Evolutionary conservation across 2,329 filamentous ascomycete genomes (phyloP).

Genomic region (Ramichloridium luteum): DNA sequence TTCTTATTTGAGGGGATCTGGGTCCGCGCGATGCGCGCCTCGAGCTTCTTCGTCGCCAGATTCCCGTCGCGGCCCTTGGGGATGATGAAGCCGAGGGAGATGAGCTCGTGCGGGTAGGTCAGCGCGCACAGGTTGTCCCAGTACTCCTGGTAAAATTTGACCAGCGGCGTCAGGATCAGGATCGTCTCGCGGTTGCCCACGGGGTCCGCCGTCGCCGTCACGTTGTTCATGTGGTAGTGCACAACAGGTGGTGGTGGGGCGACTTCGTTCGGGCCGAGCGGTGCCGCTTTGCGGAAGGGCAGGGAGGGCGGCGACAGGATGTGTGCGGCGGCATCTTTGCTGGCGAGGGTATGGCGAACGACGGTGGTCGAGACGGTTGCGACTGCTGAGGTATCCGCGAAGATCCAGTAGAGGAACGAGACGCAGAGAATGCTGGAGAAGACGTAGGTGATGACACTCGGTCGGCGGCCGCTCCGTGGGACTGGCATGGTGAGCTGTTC

Average conservation of each 20-base stretch:
- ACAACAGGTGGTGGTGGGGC: slow-evolving; percentile 68
- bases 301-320: slow-evolving; percentile 62
- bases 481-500: slow-evolving; percentile 41
- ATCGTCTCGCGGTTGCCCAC: slow-evolving; percentile 71
- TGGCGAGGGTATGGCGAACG: slow-evolving; percentile 39
- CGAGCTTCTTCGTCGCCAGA: slow-evolving; percentile 66
- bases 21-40: slow-evolving; percentile 73
- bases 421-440: slow-evolving; percentile 61
- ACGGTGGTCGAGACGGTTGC: slow-evolving; percentile 38
- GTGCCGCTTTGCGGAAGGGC: slow-evolving; percentile 55
- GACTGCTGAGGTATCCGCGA: slow-evolving; percentile 47
- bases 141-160: slow-evolving; percentile 85
- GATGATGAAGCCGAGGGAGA: slow-evolving; percentile 90
- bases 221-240: slow-evolving; percentile 89
- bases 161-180: slow-evolving; percentile 84
- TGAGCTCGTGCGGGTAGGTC: slow-evolving; percentile 82
- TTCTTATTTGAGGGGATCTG: slow-evolving; percentile 70
- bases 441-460: slow-evolving; percentile 62
- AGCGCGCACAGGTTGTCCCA: slow-evolving; percentile 86
- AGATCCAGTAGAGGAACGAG: slow-evolving; percentile 39
- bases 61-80: slow-evolving; percentile 91
- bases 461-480: slow-evolving; percentile 60
- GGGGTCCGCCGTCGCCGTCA: slow-evolving; percentile 69
- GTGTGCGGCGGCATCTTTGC: slow-evolving; percentile 49
- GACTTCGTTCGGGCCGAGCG: slow-evolving; percentile 42